Conservation (phyloP, 2,329 filamentous ascomycete species). For the Corynespora cassiicola region DNA sequence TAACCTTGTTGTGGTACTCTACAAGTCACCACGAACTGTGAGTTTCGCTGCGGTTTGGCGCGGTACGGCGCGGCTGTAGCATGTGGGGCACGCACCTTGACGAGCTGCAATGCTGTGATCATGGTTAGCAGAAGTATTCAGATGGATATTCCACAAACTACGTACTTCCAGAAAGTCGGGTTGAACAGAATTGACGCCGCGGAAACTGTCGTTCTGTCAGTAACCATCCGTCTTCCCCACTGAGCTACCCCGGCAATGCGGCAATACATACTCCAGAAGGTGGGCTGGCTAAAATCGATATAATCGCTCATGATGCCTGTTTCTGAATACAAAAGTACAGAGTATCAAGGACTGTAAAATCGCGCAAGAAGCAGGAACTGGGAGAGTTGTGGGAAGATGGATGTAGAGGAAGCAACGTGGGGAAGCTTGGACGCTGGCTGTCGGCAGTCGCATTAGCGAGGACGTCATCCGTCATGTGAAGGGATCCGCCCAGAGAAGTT, state of each 20-base stretch:
- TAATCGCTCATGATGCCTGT: constrained; percentile 31
- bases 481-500: no score
- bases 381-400: no score
- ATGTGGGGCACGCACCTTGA: constrained; percentile 63
- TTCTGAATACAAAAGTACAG: no score
- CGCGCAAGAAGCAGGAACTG: no score
- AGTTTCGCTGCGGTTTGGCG: constrained; percentile 6
- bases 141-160: constrained; percentile 32
- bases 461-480: no score
- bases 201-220: constrained; percentile 66
- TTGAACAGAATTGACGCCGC: constrained; percentile 88
- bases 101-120: constrained; percentile 75
- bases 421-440: no score
- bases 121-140: constrained; percentile 12
- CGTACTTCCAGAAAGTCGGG: constrained; percentile 99
- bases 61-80: constrained; percentile 14
- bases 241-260: neutral
- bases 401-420: no score
- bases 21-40: no score
- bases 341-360: no score
- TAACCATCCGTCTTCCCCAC: constrained; percentile 3
- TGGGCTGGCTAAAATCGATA: constrained; percentile 54
- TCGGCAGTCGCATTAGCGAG: no score
- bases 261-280: constrained; percentile 52
- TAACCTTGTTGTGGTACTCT: constrained; percentile 91